Conservation (phyloP, 2,329 filamentous ascomycete genomes). For the Botrytis galanthina region DNA sequence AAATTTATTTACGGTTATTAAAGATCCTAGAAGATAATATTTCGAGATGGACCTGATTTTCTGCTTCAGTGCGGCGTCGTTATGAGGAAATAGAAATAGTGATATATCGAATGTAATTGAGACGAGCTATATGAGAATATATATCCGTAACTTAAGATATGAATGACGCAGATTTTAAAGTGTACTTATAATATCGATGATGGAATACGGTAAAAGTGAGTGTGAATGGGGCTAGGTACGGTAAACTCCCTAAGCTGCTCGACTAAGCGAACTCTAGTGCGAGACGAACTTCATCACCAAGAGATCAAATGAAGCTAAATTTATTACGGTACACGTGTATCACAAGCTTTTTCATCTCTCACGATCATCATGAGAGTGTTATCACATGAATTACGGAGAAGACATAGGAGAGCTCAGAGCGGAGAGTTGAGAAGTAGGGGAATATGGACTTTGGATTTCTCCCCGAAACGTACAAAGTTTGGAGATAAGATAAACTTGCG, state of each 20-base stretch:
- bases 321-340: not conserved
- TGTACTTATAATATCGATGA: not conserved
- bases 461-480: not conserved
- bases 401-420: no score
- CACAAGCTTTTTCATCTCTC: not conserved
- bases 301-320: not conserved
- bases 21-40: not conserved
- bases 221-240: not conserved
- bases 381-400: not conserved
- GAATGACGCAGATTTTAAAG: not conserved
- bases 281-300: not conserved
- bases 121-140: not conserved
- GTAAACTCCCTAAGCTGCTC: not conserved
- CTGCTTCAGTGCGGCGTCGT: not conserved
- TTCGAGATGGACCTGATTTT: no score
- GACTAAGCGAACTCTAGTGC: not conserved
- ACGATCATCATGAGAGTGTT: not conserved
- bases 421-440: not conserved
- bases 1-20: not conserved
- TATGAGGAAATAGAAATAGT: not conserved
- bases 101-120: not conserved
- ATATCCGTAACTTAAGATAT: not conserved
- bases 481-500: not conserved
- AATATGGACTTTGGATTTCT: not conserved
- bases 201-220: not conserved